phyloP scores from a whole-genome alignment of 176 grass and related monocot genomes.

The Tillandsia leiboldiana region DNA sequence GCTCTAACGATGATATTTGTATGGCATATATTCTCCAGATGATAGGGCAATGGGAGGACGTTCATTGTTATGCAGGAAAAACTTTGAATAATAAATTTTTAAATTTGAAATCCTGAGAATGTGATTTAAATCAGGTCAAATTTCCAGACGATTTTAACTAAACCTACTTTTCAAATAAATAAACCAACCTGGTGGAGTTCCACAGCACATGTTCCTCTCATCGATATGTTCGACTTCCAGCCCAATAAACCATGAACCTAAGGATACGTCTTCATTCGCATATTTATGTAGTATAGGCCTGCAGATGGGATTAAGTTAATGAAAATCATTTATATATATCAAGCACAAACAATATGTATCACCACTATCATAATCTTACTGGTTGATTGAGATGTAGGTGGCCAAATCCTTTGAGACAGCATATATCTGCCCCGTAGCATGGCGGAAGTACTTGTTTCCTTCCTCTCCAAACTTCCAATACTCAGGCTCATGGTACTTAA shows the following conservation, averaged over 20 bases:
- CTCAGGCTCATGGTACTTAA: conserved; percentile 84
- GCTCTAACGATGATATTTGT: too few relatives aligned
- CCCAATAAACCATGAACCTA: conserved; percentile 89
- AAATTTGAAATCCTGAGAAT: too few relatives aligned
- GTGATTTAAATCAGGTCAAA: too few relatives aligned
- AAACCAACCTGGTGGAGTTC: conserved; percentile 63
- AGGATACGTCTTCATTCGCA: conserved; percentile 78
- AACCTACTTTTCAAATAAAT: background rate
- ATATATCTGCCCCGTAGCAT: conserved; percentile 78
- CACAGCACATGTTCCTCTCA: conserved; percentile 78
- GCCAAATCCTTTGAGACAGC: conserved; percentile 83
- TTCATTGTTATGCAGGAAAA: too few relatives aligned
- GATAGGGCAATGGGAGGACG: too few relatives aligned
- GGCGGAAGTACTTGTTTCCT: conserved; percentile 87
- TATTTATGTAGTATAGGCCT: conserved; percentile 89
- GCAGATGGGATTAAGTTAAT: background rate
- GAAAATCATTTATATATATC: conserved; percentile 12
- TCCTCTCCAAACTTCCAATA: conserved; percentile 94
- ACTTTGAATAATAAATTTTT: too few relatives aligned
- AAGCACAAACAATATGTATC: background rate
- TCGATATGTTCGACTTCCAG: conserved; percentile 89
- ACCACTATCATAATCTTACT: conserved; percentile 31
- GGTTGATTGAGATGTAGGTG: conserved; percentile 89
- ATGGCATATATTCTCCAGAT: too few relatives aligned
- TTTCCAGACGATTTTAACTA: too few relatives aligned